Percentiles rank a stretch among this genome's conserved stretches.
phyloP scores from a whole-genome alignment of 768 basidiomycete species.

The Kwoniella mangroviensis region DNA sequence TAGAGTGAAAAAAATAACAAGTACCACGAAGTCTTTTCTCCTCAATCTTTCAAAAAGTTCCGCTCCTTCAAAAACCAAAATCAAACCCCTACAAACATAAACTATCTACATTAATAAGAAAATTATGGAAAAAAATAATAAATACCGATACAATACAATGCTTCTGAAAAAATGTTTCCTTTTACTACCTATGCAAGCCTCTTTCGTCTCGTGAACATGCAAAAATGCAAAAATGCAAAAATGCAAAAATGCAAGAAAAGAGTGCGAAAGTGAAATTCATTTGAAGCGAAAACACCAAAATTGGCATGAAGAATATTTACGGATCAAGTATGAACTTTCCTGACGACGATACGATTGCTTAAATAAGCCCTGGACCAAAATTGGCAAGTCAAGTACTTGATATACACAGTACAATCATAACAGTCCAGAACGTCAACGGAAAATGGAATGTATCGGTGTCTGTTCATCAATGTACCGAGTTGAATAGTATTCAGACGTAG shows the following conservation, averaged over 20 bases:
- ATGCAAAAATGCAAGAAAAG: background rate
- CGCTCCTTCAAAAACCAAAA: background rate
- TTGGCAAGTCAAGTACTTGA: no score
- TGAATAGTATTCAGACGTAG: no score
- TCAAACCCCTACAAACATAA: background rate
- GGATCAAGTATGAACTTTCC: no score
- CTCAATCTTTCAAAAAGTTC: background rate
- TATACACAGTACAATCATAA: no score
- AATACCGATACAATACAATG: background rate
- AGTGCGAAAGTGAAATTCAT: background rate
- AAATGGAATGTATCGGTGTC: no score
- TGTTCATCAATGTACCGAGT: no score
- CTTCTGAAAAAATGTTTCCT: background rate
- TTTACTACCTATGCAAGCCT: background rate
- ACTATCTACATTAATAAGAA: background rate
- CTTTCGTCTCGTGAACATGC: background rate
- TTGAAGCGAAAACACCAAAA: no score
- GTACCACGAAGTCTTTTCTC: background rate
- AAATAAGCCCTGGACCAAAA: no score
- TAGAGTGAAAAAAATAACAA: constrained; percentile 21
- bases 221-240: background rate
- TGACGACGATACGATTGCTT: no score
- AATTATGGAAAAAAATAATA: background rate
- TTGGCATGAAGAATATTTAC: no score
- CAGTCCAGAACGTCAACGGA: no score